Evolutionary conservation across 768 basidiomycete genomes (phyloP).

Genomic region (Rhizopogon sp.): DNA sequence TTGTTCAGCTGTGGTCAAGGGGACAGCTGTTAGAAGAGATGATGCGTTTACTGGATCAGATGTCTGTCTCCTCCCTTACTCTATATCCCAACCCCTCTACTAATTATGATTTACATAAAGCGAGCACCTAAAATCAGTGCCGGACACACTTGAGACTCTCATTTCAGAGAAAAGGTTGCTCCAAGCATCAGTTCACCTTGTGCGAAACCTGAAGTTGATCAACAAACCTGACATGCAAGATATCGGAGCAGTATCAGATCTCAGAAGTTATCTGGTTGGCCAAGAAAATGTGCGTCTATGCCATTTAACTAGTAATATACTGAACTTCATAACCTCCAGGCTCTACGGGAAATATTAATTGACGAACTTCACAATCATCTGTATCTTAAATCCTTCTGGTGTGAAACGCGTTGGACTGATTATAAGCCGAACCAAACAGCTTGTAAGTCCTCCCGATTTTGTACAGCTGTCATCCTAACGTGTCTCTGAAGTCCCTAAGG

Average conservation of each 20-base stretch:
- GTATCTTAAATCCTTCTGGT: slow-evolving; percentile 97
- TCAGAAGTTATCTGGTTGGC: slow-evolving; percentile 74
- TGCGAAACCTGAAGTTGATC: slow-evolving; percentile 84
- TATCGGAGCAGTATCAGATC: slow-evolving; percentile 89
- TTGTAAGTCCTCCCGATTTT: slow-evolving; percentile 45
- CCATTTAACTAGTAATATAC: neutral
- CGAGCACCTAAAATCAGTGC: slow-evolving; percentile 85
- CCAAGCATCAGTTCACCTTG: slow-evolving; percentile 82
- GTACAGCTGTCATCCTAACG: slow-evolving; percentile 3
- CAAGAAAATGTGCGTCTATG: slow-evolving; percentile 75
- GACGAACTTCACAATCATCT: slow-evolving; percentile 96
- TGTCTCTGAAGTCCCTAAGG: slow-evolving; percentile 47
- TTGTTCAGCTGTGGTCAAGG: slow-evolving; percentile 85
- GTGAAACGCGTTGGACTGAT: slow-evolving; percentile 85
- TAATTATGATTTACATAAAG: slow-evolving; percentile 36
- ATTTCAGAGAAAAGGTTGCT: slow-evolving; percentile 93
- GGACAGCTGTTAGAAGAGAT: slow-evolving; percentile 94
- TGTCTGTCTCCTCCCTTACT: slow-evolving; percentile 47
- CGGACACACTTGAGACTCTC: slow-evolving; percentile 88
- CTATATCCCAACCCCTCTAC: neutral
- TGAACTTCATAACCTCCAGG: slow-evolving; percentile 40
- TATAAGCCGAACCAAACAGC: slow-evolving; percentile 76
- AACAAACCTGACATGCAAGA: slow-evolving; percentile 91
- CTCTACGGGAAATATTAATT: slow-evolving; percentile 84
- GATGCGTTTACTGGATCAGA: slow-evolving; percentile 89